Evolutionary conservation across 495 filamentous ascomycete species (phyloP).

Genomic region (Lepraria neglecta): DNA sequence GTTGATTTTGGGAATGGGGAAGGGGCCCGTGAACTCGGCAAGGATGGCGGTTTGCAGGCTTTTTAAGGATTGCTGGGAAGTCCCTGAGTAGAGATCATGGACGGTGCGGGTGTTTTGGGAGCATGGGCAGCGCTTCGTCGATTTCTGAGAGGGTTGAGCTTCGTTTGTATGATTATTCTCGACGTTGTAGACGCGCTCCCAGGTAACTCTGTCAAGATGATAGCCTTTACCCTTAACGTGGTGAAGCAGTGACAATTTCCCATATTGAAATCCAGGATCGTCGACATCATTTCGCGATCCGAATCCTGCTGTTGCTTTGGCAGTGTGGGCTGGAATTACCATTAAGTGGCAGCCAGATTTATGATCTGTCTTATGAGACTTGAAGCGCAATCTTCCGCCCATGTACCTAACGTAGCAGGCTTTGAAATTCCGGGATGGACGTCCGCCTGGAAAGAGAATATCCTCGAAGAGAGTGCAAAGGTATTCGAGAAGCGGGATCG

Average conservation of each 20-base stretch:
- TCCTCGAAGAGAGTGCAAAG: conserved; percentile 19
- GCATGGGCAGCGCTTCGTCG: neutral
- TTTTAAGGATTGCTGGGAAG: neutral
- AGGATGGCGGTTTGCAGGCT: conserved; percentile 14
- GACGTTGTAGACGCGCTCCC: conserved; percentile 3
- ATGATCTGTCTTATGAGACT: conserved; percentile 17
- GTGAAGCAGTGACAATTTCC: conserved; percentile 23
- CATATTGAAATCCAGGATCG: conserved; percentile 24
- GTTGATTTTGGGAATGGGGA: conserved; percentile 27
- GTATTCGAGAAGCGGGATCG: conserved; percentile 26
- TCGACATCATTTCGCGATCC: conserved; percentile 14
- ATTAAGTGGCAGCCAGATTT: conserved; percentile 25
- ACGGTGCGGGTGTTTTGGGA: neutral
- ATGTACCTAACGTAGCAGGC: conserved; percentile 25
- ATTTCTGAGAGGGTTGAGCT: neutral
- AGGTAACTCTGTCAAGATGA: conserved; percentile 14
- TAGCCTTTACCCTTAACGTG: conserved; percentile 24
- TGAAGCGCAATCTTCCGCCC: conserved; percentile 28
- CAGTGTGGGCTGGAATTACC: conserved; percentile 25
- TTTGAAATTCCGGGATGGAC: conserved; percentile 27
- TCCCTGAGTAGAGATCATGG: neutral
- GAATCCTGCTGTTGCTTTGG: conserved; percentile 28
- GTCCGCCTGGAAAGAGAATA: conserved; percentile 27
- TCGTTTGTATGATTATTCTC: neutral
- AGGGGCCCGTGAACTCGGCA: conserved; percentile 15